Evolutionary conservation across 345 rosid species (phyloP).

Genomic region (Conringia planisiliqua): DNA sequence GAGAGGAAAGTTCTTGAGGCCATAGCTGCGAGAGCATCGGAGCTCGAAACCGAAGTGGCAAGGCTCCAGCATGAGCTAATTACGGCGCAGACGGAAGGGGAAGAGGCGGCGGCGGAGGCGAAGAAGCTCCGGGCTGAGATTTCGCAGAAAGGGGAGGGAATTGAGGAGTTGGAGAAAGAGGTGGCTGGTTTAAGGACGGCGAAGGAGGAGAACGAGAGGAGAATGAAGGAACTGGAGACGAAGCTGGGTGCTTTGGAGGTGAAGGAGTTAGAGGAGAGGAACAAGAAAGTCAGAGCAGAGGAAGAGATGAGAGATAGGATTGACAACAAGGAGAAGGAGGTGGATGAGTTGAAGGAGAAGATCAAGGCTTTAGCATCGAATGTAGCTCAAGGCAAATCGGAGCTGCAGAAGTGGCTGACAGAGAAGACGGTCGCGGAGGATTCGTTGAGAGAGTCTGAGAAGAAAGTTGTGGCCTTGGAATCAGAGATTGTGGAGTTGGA

Average conservation of each 20-base stretch:
- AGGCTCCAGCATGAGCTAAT: slow-evolving; percentile 66
- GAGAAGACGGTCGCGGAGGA: slow-evolving; percentile 43
- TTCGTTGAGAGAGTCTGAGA: slow-evolving; percentile 38
- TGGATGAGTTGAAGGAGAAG: slow-evolving; percentile 38
- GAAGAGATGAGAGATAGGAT: slow-evolving; percentile 59
- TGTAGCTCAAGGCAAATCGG: slow-evolving; percentile 25
- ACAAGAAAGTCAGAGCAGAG: slow-evolving; percentile 52
- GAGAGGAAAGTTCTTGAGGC: slow-evolving; percentile 49
- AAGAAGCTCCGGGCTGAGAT: slow-evolving; percentile 34
- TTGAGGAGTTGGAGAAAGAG: slow-evolving; percentile 46
- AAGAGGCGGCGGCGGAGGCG: slow-evolving; percentile 43
- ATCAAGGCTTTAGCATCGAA: slow-evolving; percentile 41
- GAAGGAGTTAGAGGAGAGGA: slow-evolving; percentile 60
- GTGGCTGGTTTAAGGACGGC: slow-evolving; percentile 45
- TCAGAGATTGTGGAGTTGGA: slow-evolving; percentile 40
- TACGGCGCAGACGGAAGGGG: slow-evolving; percentile 48
- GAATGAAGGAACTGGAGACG: slow-evolving; percentile 60
- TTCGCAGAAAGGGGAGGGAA: slow-evolving; percentile 34
- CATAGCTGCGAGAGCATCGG: slow-evolving; percentile 47
- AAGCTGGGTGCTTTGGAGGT: slow-evolving; percentile 50
- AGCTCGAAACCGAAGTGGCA: slow-evolving; percentile 59
- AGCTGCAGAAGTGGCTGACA: slow-evolving; percentile 36
- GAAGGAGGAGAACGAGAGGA: slow-evolving; percentile 52
- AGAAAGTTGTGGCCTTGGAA: slow-evolving; percentile 37
- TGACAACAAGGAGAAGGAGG: slow-evolving; percentile 48